Conservation (phyloP, 192 early-diverging fungal genomes). For the Entomortierella lignicola region DNA sequence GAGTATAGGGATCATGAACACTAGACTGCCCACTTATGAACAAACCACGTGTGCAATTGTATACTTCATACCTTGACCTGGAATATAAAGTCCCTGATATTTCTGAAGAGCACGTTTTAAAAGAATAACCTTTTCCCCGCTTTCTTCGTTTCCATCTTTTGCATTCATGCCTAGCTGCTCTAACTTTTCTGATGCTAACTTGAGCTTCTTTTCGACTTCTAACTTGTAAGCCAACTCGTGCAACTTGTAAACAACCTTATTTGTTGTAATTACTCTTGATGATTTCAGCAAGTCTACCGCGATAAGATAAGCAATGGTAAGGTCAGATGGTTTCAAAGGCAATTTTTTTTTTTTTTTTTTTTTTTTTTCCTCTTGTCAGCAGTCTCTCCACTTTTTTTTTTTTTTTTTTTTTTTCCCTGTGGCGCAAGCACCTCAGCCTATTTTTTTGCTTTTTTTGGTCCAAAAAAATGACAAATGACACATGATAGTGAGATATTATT, state of each 20-base stretch:
- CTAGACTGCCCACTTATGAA: neutral
- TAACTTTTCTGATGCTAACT: conserved; percentile 83
- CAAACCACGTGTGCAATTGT: neutral
- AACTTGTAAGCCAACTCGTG: conserved; percentile 91
- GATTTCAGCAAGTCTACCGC: conserved; percentile 75
- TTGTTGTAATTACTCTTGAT: conserved; percentile 68
- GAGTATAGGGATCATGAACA: neutral
- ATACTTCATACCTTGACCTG: conserved; percentile 59
- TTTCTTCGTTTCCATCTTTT: conserved; percentile 64
- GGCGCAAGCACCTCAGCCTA: neutral
- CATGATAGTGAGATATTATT: too few relatives aligned
- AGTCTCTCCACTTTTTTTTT: neutral
- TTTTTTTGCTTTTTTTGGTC: neutral
- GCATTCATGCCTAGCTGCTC: conserved; percentile 64
- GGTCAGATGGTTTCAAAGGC: conserved; percentile 3
- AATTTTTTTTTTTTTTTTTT: neutral
- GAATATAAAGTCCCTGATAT: conserved; percentile 88
- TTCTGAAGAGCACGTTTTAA: conserved; percentile 81
- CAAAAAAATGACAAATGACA: neutral
- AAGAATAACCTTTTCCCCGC: conserved; percentile 78
- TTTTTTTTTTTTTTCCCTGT: neutral
- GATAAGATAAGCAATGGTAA: conserved; percentile 35
- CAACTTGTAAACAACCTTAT: conserved; percentile 83
- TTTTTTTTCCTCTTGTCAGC: neutral
- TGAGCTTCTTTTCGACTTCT: conserved; percentile 92